phyloP scores from a whole-genome alignment of 306 rosid genomes.

The Chamaecrista fasciculata region DNA sequence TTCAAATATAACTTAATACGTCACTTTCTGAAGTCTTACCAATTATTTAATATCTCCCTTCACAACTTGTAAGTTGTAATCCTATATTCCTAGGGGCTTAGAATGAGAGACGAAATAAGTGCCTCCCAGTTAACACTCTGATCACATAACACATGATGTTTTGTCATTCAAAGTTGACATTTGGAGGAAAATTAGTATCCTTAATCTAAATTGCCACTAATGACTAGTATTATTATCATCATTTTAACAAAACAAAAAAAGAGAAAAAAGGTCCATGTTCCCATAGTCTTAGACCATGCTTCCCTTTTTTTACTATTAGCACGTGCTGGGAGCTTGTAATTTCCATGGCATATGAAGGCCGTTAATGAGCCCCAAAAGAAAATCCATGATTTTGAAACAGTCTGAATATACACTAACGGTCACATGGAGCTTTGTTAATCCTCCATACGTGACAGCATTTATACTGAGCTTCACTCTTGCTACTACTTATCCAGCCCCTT shows the following conservation, averaged over 20 bases:
- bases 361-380: not conserved
- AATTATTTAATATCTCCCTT: conserved; percentile 52
- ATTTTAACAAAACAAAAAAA: not conserved
- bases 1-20: conserved; percentile 39
- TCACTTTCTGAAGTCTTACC: conserved; percentile 26
- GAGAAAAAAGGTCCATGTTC: not conserved
- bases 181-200: not conserved
- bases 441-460: conserved; percentile 77
- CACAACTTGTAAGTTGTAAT: too few relatives aligned
- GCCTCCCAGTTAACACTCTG: conserved; percentile 65
- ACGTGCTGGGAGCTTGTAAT: not conserved
- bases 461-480: conserved; percentile 53
- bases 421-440: conserved; percentile 53
- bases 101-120: too few relatives aligned
- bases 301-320: not conserved
- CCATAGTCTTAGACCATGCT: not conserved
- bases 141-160: conserved; percentile 37
- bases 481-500: conserved; percentile 72
- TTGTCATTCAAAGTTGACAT: not conserved
- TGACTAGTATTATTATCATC: not conserved
- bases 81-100: too few relatives aligned
- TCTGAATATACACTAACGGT: conserved; percentile 43
- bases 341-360: not conserved
- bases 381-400: conserved; percentile 35
- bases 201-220: not conserved